Conservation (phyloP, 768 basidiomycete genomes). For the Lentinula raphanica region DNA sequence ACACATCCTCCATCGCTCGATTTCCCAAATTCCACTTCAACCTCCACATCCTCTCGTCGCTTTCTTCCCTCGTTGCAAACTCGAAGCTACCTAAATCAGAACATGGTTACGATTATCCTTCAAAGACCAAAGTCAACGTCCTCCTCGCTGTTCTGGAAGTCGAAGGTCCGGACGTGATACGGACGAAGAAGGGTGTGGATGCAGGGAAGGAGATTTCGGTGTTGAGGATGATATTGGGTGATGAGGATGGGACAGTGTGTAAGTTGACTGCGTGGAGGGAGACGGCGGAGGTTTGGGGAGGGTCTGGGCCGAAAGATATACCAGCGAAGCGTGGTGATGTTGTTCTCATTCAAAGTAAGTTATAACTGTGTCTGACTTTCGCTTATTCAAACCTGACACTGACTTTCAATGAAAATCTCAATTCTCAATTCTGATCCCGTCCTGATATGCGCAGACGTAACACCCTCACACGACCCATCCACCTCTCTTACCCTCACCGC, state of each 20-base stretch:
- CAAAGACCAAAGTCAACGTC: conserved; percentile 49
- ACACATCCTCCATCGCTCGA: conserved; percentile 63
- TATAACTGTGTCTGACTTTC: no score
- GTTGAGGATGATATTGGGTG: conserved; percentile 67
- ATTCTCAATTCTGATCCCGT: no score
- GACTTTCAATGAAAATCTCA: no score
- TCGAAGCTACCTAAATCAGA: conserved; percentile 19
- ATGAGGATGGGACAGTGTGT: conserved; percentile 62
- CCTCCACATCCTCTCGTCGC: conserved; percentile 50
- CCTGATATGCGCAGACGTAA: conserved; percentile 49
- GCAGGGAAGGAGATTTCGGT: conserved; percentile 66
- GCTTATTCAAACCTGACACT: no score
- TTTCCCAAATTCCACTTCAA: conserved; percentile 76
- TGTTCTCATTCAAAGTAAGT: conserved; percentile 63
- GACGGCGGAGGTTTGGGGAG: conserved; percentile 68
- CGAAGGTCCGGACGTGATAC: conserved; percentile 68
- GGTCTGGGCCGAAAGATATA: conserved; percentile 31
- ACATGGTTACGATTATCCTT: no score
- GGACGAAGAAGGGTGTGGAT: conserved; percentile 62
- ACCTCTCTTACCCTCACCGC: conserved; percentile 54
- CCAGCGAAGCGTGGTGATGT: conserved; percentile 68
- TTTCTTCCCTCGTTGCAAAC: conserved; percentile 34
- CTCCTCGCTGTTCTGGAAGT: conserved; percentile 69
- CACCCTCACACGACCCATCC: conserved; percentile 38
- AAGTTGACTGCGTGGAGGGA: conserved; percentile 80